Evolutionary conservation across 169 alveolate genomes (phyloP).

Genomic region (Pseudocohnilembus persalinus): DNA sequence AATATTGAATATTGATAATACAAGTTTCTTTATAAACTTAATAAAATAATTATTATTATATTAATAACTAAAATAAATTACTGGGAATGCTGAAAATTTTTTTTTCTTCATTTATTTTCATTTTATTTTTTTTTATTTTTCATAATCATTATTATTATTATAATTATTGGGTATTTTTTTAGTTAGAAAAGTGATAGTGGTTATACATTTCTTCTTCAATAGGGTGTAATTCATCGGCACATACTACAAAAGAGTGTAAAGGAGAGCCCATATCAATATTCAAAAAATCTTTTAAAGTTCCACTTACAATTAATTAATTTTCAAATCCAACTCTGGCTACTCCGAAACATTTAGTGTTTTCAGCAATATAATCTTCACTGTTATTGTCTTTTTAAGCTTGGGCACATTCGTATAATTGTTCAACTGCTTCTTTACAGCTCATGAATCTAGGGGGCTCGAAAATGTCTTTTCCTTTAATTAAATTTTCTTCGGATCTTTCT

Average conservation of each 20-base stretch:
- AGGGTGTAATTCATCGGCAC: conserved; percentile 92
- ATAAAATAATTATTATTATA: too few species aligned
- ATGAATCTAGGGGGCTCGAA: conserved; percentile 95
- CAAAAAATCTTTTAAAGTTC: conserved; percentile 76
- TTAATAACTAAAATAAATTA: too few species aligned
- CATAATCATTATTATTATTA: too few species aligned
- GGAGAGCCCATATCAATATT: conserved; percentile 93
- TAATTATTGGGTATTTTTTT: too few species aligned
- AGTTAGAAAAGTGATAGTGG: neutral
- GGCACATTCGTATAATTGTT: conserved; percentile 90
- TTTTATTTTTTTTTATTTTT: too few species aligned
- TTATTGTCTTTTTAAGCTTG: conserved; percentile 54
- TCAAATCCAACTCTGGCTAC: conserved; percentile 94
- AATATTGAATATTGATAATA: too few species aligned
- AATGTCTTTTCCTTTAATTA: conserved; percentile 91
- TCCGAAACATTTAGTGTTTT: conserved; percentile 87
- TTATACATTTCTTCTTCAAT: conserved; percentile 88
- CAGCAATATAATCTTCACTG: conserved; percentile 56
- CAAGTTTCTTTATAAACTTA: too few species aligned
- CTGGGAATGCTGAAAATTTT: too few species aligned
- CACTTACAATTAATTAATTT: conserved; percentile 79
- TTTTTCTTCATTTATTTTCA: too few species aligned
- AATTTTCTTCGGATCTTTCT: conserved; percentile 95
- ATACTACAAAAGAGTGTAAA: conserved; percentile 93
- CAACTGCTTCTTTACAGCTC: conserved; percentile 91